Base-by-base conservation (phyloP, 116 monocot genomes). In the Posidonia oceanica region DNA sequence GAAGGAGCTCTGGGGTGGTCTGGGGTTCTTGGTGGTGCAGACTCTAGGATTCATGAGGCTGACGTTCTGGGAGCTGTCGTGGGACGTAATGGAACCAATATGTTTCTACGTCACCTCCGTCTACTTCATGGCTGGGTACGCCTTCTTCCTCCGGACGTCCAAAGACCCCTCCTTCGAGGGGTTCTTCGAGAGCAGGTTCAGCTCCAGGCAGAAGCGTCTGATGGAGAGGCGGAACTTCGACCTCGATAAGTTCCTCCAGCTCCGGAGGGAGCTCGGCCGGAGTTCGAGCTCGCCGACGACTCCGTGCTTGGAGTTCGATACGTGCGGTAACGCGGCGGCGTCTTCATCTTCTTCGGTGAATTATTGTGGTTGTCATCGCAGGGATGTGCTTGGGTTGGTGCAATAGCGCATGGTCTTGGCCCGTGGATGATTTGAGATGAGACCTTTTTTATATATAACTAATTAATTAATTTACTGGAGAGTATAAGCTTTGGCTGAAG, bases 61-160 rank as follows among this genome's bases (percentile, higher is more conserved):
- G 18, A 75, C 75, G 7, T 75, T 75, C 75, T 75, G 75, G 75
- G 75, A 75, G 59, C 75, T 75, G 10, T 75, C 75, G 7, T 75
- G 75, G 75, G 75, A 75, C 67, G 75, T 75, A 6, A 75, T 75
- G 75, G 75, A 75, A 22, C 75, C 75, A 2, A 75, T 75, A 21
- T 75, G 75, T 48, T 75, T 67, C 67, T 75, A 75, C 75, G 67
- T 75, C 16, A 75, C 67, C 22, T 67, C 75, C 67, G 16, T 75
- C 54, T 75, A 75, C 55, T 75, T 75, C 75, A 75, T 75, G 67
- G 58, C 59, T 7, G 75, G 75, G 8, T 75, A 75, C 75, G 59
- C 66, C 59, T 75, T 75, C 75, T 75, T 75, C 68, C 75, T 75
- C 36, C 66, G 75, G 11, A 75, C 75, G 40, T 75, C 75, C 59